A percentile compares a stretch with the other conserved stretches of the same genome.
Evolutionary conservation across 1,139 yeast species (phyloP).

Genomic region (Arxiozyma telluris): DNA sequence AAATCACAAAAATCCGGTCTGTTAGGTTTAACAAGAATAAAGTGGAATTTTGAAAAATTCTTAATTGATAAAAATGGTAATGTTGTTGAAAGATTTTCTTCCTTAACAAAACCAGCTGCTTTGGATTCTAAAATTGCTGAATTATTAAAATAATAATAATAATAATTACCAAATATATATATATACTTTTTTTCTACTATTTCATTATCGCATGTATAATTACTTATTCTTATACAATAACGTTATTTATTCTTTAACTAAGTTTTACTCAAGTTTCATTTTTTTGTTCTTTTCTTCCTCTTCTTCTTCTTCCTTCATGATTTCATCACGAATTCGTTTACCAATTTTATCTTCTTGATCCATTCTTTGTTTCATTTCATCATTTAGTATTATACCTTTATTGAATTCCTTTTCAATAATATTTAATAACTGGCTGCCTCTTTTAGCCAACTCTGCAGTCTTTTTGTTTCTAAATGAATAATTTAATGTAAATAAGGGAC

Average conservation of each 20-base stretch:
- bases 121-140: conserved; percentile 43
- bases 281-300: conserved; percentile 13
- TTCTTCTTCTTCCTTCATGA: conserved; percentile 12
- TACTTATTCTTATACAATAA: background rate
- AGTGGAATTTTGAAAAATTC: conserved; percentile 97
- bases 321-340: conserved; percentile 19
- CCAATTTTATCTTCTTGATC: conserved; percentile 24
- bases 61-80: conserved; percentile 61
- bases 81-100: conserved; percentile 61
- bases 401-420: conserved; percentile 53
- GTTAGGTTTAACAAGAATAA: conserved; percentile 70
- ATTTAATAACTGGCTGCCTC: conserved; percentile 56
- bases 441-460: conserved; percentile 51
- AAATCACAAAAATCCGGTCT: conserved; percentile 51
- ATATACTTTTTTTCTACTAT: background rate
- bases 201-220: background rate
- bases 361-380: conserved; percentile 22
- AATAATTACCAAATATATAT: background rate
- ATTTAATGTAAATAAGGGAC: conserved; percentile 57
- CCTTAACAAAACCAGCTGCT: conserved; percentile 57
- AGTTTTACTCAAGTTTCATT: conserved; percentile 10
- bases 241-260: background rate
- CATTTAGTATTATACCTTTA: conserved; percentile 19
- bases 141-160: conserved; percentile 30
- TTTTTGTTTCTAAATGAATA: conserved; percentile 60